Conservation (phyloP, 2,329 filamentous ascomycete genomes). For the Lachnellula arida region DNA sequence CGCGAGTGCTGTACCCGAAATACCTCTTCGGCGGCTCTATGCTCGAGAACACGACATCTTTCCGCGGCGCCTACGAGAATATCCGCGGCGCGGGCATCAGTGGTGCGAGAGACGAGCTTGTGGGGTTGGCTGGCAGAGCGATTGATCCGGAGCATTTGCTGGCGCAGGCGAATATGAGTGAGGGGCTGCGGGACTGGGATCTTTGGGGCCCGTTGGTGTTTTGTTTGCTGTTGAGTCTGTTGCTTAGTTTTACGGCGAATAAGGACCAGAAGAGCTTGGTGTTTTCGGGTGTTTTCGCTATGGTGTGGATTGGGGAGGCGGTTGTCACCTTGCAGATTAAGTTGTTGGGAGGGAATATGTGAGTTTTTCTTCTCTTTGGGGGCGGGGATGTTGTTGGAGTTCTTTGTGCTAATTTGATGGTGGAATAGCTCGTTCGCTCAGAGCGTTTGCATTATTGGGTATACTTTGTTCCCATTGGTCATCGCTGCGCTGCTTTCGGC, state of each 20-base stretch:
- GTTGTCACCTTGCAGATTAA: constrained; percentile 98
- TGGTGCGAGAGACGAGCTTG: constrained; percentile 58
- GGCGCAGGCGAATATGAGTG: constrained; percentile 69
- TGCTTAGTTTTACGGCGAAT: constrained; percentile 78
- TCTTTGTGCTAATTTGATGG: constrained; percentile 24
- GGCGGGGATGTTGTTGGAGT: constrained; percentile 6
- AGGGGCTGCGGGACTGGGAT: constrained; percentile 93
- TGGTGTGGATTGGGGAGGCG: constrained; percentile 95
- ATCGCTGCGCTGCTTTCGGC: constrained; percentile 88
- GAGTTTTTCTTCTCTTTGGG: constrained; percentile 39
- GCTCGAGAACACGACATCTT: constrained; percentile 50
- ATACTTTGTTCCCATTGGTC: constrained; percentile 94
- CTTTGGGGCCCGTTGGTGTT: constrained; percentile 96
- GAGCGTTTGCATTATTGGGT: constrained; percentile 95
- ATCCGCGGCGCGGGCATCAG: constrained; percentile 54
- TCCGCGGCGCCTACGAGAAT: constrained; percentile 59
- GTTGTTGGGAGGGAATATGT: constrained; percentile 95
- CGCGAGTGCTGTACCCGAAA: constrained; percentile 93
- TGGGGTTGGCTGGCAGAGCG: constrained; percentile 55
- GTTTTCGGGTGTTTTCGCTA: constrained; percentile 93
- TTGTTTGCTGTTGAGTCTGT: constrained; percentile 80
- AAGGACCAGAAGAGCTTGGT: constrained; percentile 79
- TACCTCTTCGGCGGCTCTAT: constrained; percentile 76
- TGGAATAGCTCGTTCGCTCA: constrained; percentile 84
- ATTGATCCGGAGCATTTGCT: constrained; percentile 60